A percentile compares a stretch with the other conserved stretches of the same genome.
Evolutionary conservation across 2,329 filamentous ascomycete genomes (phyloP).

Genomic region (Curvularia sp.): DNA sequence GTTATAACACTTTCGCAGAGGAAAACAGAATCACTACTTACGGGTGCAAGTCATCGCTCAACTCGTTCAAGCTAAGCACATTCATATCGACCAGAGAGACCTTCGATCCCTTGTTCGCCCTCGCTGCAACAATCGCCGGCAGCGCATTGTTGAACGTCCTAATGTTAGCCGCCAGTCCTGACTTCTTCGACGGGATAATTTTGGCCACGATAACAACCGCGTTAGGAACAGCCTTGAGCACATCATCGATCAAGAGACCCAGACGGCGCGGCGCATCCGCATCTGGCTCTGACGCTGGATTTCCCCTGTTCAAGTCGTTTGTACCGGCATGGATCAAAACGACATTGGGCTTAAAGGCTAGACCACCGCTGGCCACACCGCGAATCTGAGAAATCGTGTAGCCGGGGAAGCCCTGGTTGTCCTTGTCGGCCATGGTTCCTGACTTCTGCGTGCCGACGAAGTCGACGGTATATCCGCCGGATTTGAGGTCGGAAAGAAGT

Average conservation of each 20-base stretch:
- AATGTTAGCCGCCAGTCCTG: conserved; percentile 22
- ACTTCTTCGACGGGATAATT: conserved; percentile 38
- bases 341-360: conserved; percentile 27
- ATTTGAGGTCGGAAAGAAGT: conserved; percentile 35
- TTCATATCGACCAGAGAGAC: conserved; percentile 39
- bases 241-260: conserved; percentile 42
- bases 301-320: conserved; percentile 30
- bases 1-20: background rate
- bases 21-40: conserved; percentile 12
- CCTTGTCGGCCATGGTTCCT: conserved; percentile 44
- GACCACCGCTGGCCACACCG: conserved; percentile 9
- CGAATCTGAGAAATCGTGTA: conserved; percentile 43
- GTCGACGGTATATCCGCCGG: conserved; percentile 27
- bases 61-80: conserved; percentile 24
- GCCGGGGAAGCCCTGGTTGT: conserved; percentile 44
- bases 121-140: conserved; percentile 30
- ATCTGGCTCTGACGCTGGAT: conserved; percentile 26
- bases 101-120: conserved; percentile 31
- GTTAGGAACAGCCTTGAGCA: conserved; percentile 39
- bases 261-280: conserved; percentile 45
- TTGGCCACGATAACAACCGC: conserved; percentile 49
- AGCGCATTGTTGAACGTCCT: conserved; percentile 37
- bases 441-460: conserved; percentile 41
- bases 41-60: conserved; percentile 41
- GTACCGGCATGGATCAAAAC: conserved; percentile 33